These are phyloP conservation scores for Serendipita sp. DNA, from an alignment of 768 basidiomycete species.

Conservation along the genomic window DNA sequence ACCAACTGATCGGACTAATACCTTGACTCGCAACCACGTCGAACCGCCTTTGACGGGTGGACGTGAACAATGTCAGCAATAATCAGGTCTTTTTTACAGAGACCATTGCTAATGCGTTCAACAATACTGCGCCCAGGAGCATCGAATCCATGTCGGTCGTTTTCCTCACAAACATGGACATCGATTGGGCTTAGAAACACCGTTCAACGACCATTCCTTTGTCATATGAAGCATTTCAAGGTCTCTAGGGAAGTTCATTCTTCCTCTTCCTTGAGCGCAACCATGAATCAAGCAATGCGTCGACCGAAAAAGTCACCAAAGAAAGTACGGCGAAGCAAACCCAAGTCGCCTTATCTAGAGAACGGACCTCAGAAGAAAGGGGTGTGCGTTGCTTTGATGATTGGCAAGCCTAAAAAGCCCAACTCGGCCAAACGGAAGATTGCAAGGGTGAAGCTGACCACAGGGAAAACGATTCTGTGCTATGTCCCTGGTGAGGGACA, in stretches of 20 bases:
- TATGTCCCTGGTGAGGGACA: constrained; percentile 97
- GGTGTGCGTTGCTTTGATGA: constrained; percentile 69
- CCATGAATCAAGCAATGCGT: constrained; percentile 78
- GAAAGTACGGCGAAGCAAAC: constrained; percentile 26
- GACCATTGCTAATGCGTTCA: neutral
- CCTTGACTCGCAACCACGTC: neutral
- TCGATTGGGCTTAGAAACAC: too few relatives aligned
- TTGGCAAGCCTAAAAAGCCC: constrained; percentile 86
- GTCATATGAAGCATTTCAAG: too few relatives aligned
- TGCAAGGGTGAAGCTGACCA: constrained; percentile 79
- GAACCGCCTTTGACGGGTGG: neutral
- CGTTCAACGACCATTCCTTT: too few relatives aligned
- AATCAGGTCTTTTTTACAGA: neutral
- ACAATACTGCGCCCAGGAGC: neutral
- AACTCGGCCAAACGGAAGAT: constrained; percentile 98
- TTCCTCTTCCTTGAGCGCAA: constrained; percentile 23
- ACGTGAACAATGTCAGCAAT: neutral
- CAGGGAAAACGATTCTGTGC: constrained; percentile 76
- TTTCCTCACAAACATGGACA: too few relatives aligned
- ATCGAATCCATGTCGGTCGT: too few relatives aligned
- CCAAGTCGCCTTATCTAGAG: constrained; percentile 69
- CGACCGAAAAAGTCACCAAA: constrained; percentile 36
- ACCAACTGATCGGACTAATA: too few relatives aligned
- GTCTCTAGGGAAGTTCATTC: too few relatives aligned
- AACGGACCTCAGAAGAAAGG: constrained; percentile 78